Evolutionary conservation across 257 asterid genomes (phyloP).

Genomic region (Lavandula angustifolia): DNA sequence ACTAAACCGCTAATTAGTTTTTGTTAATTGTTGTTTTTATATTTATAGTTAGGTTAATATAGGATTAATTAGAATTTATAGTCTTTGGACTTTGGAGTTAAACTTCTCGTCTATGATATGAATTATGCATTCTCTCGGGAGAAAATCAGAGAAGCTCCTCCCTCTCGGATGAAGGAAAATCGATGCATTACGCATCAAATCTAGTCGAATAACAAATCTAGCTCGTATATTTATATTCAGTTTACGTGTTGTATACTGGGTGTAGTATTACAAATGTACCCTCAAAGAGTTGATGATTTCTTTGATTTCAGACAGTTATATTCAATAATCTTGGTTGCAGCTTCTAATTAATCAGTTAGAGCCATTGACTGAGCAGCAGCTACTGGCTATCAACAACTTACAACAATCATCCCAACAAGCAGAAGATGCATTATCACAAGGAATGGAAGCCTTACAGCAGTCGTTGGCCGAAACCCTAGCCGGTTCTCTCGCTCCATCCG

Average conservation of each 20-base stretch:
- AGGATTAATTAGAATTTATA: too few species aligned
- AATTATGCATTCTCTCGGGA: too few species aligned
- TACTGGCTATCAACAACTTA: conserved; percentile 74
- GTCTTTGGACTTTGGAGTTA: too few species aligned
- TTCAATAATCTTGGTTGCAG: conserved; percentile 46
- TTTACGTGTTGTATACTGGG: neutral
- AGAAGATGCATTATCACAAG: conserved; percentile 92
- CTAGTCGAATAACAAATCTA: neutral
- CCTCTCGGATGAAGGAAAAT: neutral
- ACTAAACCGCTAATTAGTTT: too few species aligned
- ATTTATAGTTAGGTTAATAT: too few species aligned
- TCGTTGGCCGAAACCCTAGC: conserved; percentile 89
- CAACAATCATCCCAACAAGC: conserved; percentile 93
- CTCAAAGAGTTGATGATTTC: neutral
- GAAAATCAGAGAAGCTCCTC: neutral
- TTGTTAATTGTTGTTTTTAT: too few species aligned
- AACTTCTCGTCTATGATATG: too few species aligned
- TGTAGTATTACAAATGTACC: too few species aligned
- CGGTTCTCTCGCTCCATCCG: conserved; percentile 79
- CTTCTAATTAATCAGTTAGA: conserved; percentile 82
- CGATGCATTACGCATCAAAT: neutral
- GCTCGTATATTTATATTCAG: neutral
- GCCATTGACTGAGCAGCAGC: conserved; percentile 89
- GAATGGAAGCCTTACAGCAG: conserved; percentile 97
- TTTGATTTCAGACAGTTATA: neutral